Percentiles rank a stretch among this genome's conserved stretches.
phyloP scores from a whole-genome alignment of 768 basidiomycete genomes.

The Vishniacozyma victoriae region DNA sequence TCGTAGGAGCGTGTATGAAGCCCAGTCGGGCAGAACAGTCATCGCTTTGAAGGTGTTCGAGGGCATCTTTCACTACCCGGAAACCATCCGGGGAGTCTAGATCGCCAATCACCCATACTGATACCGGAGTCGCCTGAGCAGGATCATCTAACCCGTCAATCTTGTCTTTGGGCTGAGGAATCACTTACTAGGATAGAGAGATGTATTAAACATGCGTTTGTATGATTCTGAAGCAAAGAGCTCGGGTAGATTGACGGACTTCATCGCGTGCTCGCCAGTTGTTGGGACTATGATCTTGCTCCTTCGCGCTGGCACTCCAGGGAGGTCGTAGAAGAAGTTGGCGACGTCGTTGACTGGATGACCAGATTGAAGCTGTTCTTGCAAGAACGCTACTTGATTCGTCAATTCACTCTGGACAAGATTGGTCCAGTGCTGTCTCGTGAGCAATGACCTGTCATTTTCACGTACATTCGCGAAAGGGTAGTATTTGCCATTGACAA shows the following conservation, averaged over 20 bases:
- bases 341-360: conserved; percentile 50
- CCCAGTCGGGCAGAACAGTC: conserved; percentile 54
- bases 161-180: background rate
- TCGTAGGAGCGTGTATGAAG: conserved; percentile 67
- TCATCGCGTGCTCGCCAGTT: conserved; percentile 51
- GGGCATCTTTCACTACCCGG: conserved; percentile 59
- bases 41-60: conserved; percentile 58
- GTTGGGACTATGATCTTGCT: conserved; percentile 68
- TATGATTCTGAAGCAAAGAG: conserved; percentile 48
- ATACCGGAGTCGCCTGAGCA: conserved; percentile 31
- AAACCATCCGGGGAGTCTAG: conserved; percentile 62
- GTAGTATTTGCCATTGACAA: conserved; percentile 82
- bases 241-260: conserved; percentile 57
- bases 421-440: conserved; percentile 59
- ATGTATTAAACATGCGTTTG: conserved; percentile 50
- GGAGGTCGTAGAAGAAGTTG: conserved; percentile 85
- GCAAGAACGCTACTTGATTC: conserved; percentile 62
- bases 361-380: conserved; percentile 51
- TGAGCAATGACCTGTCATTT: background rate
- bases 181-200: conserved; percentile 61
- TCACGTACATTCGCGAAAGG: conserved; percentile 61
- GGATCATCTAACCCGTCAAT: conserved; percentile 1
- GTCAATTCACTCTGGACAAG: conserved; percentile 58
- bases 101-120: conserved; percentile 65
- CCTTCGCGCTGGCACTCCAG: conserved; percentile 62